Percentiles rank a stretch among this genome's conserved stretches.
These are phyloP conservation scores for Cyberlindnera petersonii DNA, from an alignment of 805 yeast genomes.

Conservation along the genomic window DNA sequence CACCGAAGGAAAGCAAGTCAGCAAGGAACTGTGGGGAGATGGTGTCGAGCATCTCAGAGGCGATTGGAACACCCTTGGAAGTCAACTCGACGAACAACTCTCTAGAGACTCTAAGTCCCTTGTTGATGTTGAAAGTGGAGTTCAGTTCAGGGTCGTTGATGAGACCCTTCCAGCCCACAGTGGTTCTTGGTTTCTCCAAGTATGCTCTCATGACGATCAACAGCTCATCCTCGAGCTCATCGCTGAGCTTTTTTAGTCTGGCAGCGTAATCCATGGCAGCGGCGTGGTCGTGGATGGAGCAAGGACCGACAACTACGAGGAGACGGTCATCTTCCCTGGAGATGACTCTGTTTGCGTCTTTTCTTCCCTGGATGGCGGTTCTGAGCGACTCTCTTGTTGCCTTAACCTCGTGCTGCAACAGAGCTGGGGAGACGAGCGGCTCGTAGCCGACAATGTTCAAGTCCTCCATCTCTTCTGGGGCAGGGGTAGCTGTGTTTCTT, in stretches of 20 bases:
- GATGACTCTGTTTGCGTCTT: slow-evolving; percentile 70
- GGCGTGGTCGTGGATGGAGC: slow-evolving; percentile 89
- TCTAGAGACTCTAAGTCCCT: slow-evolving; percentile 86
- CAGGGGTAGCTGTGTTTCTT: slow-evolving; percentile 14
- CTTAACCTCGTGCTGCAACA: slow-evolving; percentile 81
- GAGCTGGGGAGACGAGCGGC: slow-evolving; percentile 90
- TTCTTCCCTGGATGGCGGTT: slow-evolving; percentile 74
- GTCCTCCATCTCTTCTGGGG: slow-evolving; percentile 49
- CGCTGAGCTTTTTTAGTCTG: slow-evolving; percentile 61
- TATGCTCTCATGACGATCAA: slow-evolving; percentile 95
- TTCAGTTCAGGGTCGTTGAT: slow-evolving; percentile 96
- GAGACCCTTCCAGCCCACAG: slow-evolving; percentile 98
- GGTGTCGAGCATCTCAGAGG: slow-evolving; percentile 97
- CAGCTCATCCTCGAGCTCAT: slow-evolving; percentile 70
- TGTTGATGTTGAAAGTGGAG: slow-evolving; percentile 89
- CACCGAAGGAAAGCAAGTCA: slow-evolving; percentile 90
- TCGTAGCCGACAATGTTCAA: slow-evolving; percentile 85
- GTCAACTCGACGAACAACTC: slow-evolving; percentile 81
- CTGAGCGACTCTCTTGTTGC: slow-evolving; percentile 50
- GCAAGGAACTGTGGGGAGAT: slow-evolving; percentile 94
- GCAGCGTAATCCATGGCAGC: slow-evolving; percentile 87
- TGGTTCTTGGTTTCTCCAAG: slow-evolving; percentile 96
- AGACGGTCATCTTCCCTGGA: slow-evolving; percentile 77
- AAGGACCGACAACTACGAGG: slow-evolving; percentile 90
- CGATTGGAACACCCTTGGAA: slow-evolving; percentile 79